A percentile compares a stretch with the other conserved stretches of the same genome.
These are phyloP conservation scores for Mytilinidion resinicola DNA, from an alignment of 495 filamentous ascomycete genomes.

Conservation along the genomic window DNA sequence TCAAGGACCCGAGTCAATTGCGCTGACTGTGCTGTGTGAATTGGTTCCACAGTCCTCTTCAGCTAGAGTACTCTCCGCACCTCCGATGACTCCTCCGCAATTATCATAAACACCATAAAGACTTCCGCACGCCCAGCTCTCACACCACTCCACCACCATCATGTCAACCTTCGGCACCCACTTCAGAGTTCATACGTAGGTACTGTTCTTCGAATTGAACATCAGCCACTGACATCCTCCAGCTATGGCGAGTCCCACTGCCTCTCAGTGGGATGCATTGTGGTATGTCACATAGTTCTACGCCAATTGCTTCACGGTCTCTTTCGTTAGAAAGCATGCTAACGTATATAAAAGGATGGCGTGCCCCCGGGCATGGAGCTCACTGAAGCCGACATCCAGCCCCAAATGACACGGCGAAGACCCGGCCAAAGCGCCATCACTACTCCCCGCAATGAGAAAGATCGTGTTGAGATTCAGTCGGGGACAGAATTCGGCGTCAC, in stretches of 20 bases:
- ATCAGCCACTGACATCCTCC: slow-evolving; percentile 6
- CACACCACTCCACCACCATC: not conserved
- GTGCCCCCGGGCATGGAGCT: slow-evolving; percentile 84
- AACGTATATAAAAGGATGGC: slow-evolving; percentile 36
- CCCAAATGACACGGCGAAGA: slow-evolving; percentile 84
- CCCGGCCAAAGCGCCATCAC: slow-evolving; percentile 88
- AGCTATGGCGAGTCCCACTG: slow-evolving; percentile 91
- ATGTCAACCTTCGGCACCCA: not conserved
- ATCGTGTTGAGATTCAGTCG: slow-evolving; percentile 85
- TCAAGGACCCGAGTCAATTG: too few relatives aligned
- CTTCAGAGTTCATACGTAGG: slow-evolving; percentile 75
- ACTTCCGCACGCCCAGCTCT: too few relatives aligned
- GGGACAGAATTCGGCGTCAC: slow-evolving; percentile 91
- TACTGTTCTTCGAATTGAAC: slow-evolving; percentile 20
- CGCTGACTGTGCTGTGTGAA: too few relatives aligned
- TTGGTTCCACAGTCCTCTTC: too few relatives aligned
- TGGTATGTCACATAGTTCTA: slow-evolving; percentile 30
- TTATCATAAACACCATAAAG: too few relatives aligned
- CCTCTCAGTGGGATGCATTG: slow-evolving; percentile 81
- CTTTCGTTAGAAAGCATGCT: too few relatives aligned
- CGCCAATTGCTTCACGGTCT: too few relatives aligned
- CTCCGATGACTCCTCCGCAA: too few relatives aligned
- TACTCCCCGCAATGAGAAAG: slow-evolving; percentile 90
- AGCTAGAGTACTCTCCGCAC: too few relatives aligned
- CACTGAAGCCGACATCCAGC: slow-evolving; percentile 86